Conservation (phyloP, 2,329 filamentous ascomycete genomes). For the Rhinocladiella similis region DNA sequence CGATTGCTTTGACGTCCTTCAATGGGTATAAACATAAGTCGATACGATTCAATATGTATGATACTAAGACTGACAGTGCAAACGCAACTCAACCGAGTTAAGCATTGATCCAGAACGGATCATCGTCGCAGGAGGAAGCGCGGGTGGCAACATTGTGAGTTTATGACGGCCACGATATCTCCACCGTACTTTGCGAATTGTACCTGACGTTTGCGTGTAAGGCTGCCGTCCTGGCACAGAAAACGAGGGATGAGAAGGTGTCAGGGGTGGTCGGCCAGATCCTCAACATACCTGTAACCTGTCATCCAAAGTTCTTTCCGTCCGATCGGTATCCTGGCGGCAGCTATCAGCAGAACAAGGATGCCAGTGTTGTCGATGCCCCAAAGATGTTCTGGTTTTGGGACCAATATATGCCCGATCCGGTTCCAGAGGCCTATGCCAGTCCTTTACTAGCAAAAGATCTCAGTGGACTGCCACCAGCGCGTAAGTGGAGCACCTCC, state of each 20-base stretch:
- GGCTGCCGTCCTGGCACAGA: constrained; percentile 35
- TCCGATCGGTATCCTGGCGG: neutral
- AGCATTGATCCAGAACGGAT: constrained; percentile 47
- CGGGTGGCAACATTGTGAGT: constrained; percentile 37
- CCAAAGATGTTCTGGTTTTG: constrained; percentile 38
- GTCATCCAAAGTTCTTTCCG: constrained; percentile 7
- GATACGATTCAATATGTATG: neutral
- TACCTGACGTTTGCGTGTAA: constrained; percentile 6
- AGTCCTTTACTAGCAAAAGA: constrained; percentile 35
- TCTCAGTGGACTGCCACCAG: constrained; percentile 35
- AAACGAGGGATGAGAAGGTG: constrained; percentile 33
- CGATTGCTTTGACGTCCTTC: constrained; percentile 18
- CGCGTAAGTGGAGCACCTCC: constrained; percentile 31
- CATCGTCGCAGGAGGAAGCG: constrained; percentile 50
- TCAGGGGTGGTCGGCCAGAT: constrained; percentile 48
- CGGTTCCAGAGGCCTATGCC: constrained; percentile 34
- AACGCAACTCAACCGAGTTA: constrained; percentile 35
- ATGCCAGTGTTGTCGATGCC: constrained; percentile 35
- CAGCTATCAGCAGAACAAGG: constrained; percentile 41
- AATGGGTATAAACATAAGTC: constrained; percentile 3
- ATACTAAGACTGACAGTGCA: constrained; percentile 9
- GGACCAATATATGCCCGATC: constrained; percentile 35
- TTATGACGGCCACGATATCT: neutral
- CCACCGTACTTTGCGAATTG: neutral
- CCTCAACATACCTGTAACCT: constrained; percentile 41